Conservation (phyloP, 768 basidiomycete species). For the Chalciporus sphaerocephalus region DNA sequence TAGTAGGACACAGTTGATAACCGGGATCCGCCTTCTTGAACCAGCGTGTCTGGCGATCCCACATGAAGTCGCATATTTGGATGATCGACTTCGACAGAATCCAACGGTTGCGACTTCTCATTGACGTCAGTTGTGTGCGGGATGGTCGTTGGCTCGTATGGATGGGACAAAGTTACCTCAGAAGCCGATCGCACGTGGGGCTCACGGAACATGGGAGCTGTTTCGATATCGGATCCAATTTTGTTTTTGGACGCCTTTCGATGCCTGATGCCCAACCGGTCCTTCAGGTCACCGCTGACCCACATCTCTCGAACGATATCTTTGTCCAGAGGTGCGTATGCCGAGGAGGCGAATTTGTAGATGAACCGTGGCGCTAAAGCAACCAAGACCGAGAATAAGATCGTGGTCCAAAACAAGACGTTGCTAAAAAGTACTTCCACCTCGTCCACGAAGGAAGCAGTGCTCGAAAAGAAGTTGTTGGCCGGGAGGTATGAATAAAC, state of each 20-base stretch:
- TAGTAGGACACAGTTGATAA: slow-evolving; percentile 54
- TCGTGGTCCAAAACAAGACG: slow-evolving; percentile 79
- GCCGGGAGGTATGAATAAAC: slow-evolving; percentile 81
- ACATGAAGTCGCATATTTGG: slow-evolving; percentile 6
- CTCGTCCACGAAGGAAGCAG: slow-evolving; percentile 68
- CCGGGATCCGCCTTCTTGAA: slow-evolving; percentile 39
- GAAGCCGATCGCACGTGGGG: slow-evolving; percentile 63
- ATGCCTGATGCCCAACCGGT: slow-evolving; percentile 67
- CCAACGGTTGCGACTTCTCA: slow-evolving; percentile 9
- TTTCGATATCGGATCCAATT: slow-evolving; percentile 44
- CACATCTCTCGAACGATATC: slow-evolving; percentile 92
- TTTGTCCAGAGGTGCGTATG: slow-evolving; percentile 79
- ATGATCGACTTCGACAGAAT: slow-evolving; percentile 3
- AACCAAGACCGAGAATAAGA: slow-evolving; percentile 62
- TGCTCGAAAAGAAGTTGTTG: slow-evolving; percentile 68
- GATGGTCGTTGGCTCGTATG: slow-evolving; percentile 47
- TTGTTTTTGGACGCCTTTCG: slow-evolving; percentile 49
- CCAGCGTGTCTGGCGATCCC: slow-evolving; percentile 9
- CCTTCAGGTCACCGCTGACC: slow-evolving; percentile 80
- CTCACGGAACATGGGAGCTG: slow-evolving; percentile 66
- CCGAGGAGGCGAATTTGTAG: slow-evolving; percentile 62
- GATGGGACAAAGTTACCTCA: slow-evolving; percentile 43
- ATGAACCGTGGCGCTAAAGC: slow-evolving; percentile 83
- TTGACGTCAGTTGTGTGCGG: slow-evolving; percentile 20
- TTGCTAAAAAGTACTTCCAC: slow-evolving; percentile 71